Evolutionary conservation across 805 yeast species (phyloP).

Genomic region (Wickerhamiella vanderwaltii): DNA sequence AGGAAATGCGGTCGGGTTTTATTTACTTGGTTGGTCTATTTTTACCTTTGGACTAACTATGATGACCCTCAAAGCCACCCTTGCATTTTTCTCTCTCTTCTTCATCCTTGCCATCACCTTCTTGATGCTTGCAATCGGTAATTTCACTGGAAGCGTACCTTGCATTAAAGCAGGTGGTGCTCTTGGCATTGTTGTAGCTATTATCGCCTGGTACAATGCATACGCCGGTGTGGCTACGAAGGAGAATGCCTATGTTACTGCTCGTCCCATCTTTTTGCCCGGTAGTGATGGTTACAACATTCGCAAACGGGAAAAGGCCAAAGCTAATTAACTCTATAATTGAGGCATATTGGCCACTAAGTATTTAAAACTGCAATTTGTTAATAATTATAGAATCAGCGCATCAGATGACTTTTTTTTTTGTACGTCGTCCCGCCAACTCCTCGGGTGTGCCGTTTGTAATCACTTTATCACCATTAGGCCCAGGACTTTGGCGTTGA

Average conservation of each 20-base stretch:
- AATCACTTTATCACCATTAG: no score
- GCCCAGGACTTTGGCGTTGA: no score
- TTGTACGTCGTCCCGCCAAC: no score
- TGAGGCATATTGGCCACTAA: no score
- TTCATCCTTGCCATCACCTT: slow-evolving; percentile 43
- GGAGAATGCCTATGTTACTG: slow-evolving; percentile 45
- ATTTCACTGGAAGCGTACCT: slow-evolving; percentile 21
- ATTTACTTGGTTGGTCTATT: slow-evolving; percentile 48
- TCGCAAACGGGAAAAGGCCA: no score
- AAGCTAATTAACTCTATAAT: no score
- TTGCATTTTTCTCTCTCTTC: slow-evolving; percentile 48
- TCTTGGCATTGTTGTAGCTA: slow-evolving; percentile 44
- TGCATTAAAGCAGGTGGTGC: slow-evolving; percentile 50
- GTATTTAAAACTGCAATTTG: no score
- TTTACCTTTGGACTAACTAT: slow-evolving; percentile 44
- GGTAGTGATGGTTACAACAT: slow-evolving; percentile 20
- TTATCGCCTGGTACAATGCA: slow-evolving; percentile 54
- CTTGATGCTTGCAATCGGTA: slow-evolving; percentile 41
- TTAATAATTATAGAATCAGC: no score
- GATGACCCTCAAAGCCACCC: slow-evolving; percentile 52
- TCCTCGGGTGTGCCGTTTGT: no score
- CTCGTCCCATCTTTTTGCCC: slow-evolving; percentile 41
- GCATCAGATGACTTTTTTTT: no score
- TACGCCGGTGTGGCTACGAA: slow-evolving; percentile 49
- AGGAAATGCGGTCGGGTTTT: slow-evolving; percentile 45